Conservation (phyloP, 257 asterid genomes). For the Gentiana straminea region DNA sequence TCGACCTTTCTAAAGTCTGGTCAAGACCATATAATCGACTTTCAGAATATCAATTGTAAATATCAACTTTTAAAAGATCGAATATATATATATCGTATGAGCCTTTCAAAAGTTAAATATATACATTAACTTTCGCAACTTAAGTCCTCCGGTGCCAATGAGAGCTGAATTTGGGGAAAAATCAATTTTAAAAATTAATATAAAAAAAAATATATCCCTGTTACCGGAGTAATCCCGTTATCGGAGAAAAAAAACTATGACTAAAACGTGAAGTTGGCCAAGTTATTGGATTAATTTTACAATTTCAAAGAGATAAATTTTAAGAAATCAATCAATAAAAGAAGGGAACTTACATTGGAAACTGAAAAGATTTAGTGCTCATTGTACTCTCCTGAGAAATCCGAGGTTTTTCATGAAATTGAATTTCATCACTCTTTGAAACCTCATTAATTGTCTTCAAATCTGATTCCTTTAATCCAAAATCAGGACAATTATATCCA, state of each 20-base stretch:
- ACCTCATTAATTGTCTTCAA: slow-evolving; percentile 25
- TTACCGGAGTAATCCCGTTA: too few relatives aligned
- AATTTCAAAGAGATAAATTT: not conserved
- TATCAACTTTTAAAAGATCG: too few relatives aligned
- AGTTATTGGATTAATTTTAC: not conserved
- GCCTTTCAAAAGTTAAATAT: too few relatives aligned
- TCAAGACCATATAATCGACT: too few relatives aligned
- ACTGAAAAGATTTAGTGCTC: slow-evolving; percentile 48
- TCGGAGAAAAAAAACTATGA: not conserved
- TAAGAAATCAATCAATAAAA: not conserved
- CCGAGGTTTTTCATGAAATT: not conserved
- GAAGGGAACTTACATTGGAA: slow-evolving; percentile 26
- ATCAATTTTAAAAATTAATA: not conserved
- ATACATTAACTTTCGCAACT: too few relatives aligned
- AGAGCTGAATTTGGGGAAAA: not conserved
- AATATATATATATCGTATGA: too few relatives aligned
- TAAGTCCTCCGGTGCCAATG: not conserved
- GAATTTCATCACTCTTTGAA: slow-evolving; percentile 15
- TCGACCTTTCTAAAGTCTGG: too few relatives aligned
- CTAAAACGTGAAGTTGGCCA: not conserved
- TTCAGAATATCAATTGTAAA: too few relatives aligned
- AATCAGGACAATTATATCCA: slow-evolving; percentile 15
- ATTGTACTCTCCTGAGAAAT: slow-evolving; percentile 26
- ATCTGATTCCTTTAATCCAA: slow-evolving; percentile 19
- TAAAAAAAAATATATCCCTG: too few relatives aligned